Base-by-base conservation (phyloP, 306 rosid genomes). In the Cyamopsis tetragonoloba region DNA sequence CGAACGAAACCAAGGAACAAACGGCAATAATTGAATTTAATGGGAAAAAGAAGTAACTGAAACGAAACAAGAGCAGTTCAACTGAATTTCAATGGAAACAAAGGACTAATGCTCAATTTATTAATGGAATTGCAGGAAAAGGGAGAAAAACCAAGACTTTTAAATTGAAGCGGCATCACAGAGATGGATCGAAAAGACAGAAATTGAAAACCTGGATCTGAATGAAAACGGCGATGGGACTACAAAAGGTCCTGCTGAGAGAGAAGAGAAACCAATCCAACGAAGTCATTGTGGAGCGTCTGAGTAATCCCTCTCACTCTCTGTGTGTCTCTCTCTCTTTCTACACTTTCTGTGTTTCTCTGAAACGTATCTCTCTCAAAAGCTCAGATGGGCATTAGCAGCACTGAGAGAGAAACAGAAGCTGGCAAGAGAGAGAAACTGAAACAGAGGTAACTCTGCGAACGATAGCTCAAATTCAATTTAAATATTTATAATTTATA, bases 191-290 rank as follows among this genome's bases (percentile, higher is more conserved):
- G 18, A 18, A 77, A 4, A 4, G 35, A 4, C 24, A 30, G 70
- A 24, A 22, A 2, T 63, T 14, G 15, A 23, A 50, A 78, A 92
- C 98, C 98, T 89, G 98, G 84, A 92, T 85, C 93, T 92, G 96
- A 67, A 84, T 3, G 84, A 84, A 87, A 38, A 89, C 81, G 5
- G 89, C 91, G 31, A 83, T 9, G n/a, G 96, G 93, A 46, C 67
- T 74, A 43, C 82, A 86, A 9, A 87, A 73, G 3, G 68, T 31
- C 27, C 62, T 74, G 82, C 86, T 74, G 55, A 89, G 93, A 62
- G 84, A 82, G 78, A 89, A 81, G 70, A 92, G 87, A 22, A 86
- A 39, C 51, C 59, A 78, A 86, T 92, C 93, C 70, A 88, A 54
- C 6, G 87, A 81, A 62, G 76, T 43, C 91, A 87, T 87, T 80